These are phyloP conservation scores for Yarrowia deformans DNA, from an alignment of 805 yeast genomes.

Conservation along the genomic window DNA sequence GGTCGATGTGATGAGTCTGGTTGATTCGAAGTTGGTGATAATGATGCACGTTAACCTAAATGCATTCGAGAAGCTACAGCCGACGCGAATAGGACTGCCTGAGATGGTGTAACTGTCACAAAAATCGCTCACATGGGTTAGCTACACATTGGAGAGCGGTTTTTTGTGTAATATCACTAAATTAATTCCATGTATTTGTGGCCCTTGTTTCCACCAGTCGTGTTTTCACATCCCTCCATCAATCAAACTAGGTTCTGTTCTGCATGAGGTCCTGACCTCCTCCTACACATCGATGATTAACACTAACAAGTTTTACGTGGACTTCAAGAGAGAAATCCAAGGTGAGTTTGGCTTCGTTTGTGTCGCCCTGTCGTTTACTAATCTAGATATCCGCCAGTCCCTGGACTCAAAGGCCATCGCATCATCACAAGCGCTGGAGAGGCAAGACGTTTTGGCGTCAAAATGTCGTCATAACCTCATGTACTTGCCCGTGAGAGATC, in stretches of 20 bases:
- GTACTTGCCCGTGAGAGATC: conserved; percentile 26
- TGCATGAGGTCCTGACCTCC: neutral
- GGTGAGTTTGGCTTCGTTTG: neutral
- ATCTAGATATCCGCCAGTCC: conserved; percentile 13
- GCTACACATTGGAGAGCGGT: no score
- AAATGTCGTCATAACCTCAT: conserved; percentile 28
- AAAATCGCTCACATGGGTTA: no score
- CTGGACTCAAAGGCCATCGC: neutral
- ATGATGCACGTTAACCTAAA: conserved; percentile 8
- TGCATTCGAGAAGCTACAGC: neutral
- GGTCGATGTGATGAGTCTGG: neutral
- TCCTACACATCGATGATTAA: conserved; percentile 8
- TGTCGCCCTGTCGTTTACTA: neutral
- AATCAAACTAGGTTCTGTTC: neutral
- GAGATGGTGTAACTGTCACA: no score
- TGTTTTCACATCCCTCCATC: no score
- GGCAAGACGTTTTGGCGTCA: conserved; percentile 3
- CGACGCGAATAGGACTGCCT: no score
- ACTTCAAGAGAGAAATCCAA: conserved; percentile 20
- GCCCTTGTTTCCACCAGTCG: neutral
- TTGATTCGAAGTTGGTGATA: neutral
- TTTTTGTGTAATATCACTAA: no score
- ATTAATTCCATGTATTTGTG: no score
- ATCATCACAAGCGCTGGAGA: conserved; percentile 1
- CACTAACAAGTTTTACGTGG: conserved; percentile 24